Percentiles rank a stretch among this genome's conserved stretches.
Evolutionary conservation across 2,329 filamentous ascomycete species (phyloP).

Genomic region (Fusarium nanum): DNA sequence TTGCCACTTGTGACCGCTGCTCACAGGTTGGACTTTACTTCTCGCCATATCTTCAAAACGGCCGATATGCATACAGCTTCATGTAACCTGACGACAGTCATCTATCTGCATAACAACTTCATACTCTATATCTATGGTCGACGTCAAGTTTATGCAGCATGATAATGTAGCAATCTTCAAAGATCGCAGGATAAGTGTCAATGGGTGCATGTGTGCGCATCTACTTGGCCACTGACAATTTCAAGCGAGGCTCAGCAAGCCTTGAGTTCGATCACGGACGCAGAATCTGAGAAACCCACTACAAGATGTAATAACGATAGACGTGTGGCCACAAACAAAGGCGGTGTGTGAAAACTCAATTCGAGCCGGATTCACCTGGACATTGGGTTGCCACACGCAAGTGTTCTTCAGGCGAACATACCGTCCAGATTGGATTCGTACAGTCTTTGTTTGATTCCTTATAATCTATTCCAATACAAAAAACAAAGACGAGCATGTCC

Average conservation of each 20-base stretch:
- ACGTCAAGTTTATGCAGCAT: neutral
- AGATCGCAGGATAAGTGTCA: neutral
- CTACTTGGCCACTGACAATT: neutral
- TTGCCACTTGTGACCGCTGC: neutral
- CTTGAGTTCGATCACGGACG: neutral
- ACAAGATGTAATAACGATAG: neutral
- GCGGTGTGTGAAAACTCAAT: neutral
- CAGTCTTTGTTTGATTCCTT: constrained; percentile 1
- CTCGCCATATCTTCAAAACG: neutral
- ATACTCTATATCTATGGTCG: too few relatives aligned
- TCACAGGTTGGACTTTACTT: neutral
- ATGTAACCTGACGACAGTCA: neutral
- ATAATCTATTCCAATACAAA: constrained; percentile 14
- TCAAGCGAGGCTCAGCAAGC: neutral
- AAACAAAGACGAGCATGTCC: constrained; percentile 8
- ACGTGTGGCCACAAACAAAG: neutral
- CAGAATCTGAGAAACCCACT: neutral
- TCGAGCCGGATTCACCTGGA: neutral
- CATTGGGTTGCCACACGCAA: neutral
- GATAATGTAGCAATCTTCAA: neutral
- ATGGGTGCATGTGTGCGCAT: neutral
- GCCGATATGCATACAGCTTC: neutral
- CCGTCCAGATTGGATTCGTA: neutral
- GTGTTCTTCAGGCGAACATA: neutral
- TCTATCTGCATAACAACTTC: too few relatives aligned